Percentiles rank a stretch among this genome's conserved stretches.
These are phyloP conservation scores for Plantago major DNA, from an alignment of 257 asterid genomes.

Conservation along the genomic window DNA sequence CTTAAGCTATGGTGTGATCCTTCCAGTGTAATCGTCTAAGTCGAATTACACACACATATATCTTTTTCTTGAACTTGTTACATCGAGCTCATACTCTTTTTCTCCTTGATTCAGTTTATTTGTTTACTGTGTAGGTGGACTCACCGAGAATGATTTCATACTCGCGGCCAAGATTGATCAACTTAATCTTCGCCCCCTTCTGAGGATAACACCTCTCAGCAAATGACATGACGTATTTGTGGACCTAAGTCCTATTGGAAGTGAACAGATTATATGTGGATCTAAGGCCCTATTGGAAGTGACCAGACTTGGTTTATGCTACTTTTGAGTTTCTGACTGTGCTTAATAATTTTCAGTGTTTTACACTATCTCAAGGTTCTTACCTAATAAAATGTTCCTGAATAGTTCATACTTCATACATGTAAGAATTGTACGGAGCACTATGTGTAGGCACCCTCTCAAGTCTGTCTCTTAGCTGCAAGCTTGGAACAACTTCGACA, in stretches of 20 bases:
- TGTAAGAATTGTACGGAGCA: too few species aligned
- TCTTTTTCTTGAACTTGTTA: too few species aligned
- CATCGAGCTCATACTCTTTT: too few species aligned
- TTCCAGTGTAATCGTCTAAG: too few species aligned
- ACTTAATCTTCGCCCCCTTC: conserved; percentile 63
- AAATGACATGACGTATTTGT: conserved; percentile 15
- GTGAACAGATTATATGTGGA: too few species aligned
- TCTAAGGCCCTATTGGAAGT: too few species aligned
- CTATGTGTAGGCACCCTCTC: too few species aligned
- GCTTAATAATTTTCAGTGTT: neutral
- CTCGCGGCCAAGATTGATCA: conserved; percentile 79
- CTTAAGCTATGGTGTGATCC: too few species aligned
- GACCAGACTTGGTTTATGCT: neutral
- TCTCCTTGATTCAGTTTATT: neutral
- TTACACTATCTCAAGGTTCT: neutral
- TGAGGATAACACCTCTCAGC: conserved; percentile 55
- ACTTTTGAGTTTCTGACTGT: neutral
- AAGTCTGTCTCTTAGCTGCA: neutral
- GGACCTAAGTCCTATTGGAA: too few species aligned
- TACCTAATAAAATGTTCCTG: too few species aligned
- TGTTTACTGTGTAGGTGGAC: conserved; percentile 55
- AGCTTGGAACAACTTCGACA: neutral
- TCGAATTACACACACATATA: too few species aligned
- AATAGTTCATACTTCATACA: too few species aligned
- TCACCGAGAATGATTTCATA: conserved; percentile 91